Evolutionary conservation across 495 filamentous ascomycete species (phyloP), one percentile per base, ranked within the genome.

Genomic region (Penicillium desertorum): DNA sequence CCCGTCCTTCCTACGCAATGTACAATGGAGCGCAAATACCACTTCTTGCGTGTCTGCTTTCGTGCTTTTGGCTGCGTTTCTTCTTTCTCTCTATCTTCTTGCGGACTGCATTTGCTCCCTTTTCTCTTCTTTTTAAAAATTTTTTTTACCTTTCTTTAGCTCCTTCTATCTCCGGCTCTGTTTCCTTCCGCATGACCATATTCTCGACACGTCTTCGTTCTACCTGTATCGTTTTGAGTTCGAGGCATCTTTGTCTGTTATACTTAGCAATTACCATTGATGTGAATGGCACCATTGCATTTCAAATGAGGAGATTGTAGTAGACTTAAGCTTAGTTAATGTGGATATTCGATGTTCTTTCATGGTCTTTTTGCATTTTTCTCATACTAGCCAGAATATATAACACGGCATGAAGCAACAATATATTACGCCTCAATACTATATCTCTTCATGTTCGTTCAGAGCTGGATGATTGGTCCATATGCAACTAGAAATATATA

Each of bases 21-120:
- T 77, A 77, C 71, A 74, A 75, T 77, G 74, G 71, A 77, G 72
- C 74, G 74, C 72, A 77, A 77, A 77, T 77, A 75, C 72, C 73
- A 75, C 69, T 64, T 64, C 63, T 65, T 59, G 65, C 64, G 59
- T 68, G 62, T 66, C 60, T 62, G 56, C 58, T 61, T 61, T 61
- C 45, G 46, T 51, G 34, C 41, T 56, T 60, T 59, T 45, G 42
- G 32, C 51, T 32, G 17, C 30, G 49, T 62, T 71, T 60, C 41
- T 62, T 62, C 46, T 42, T 54, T 6, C 7, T 9, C 56, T 54
- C 27, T 14, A 0, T 53, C 32, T 62, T 62, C 62, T 61, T 55
- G 58, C 60, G 60, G 32, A 42, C 58, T 60, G 57, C 47, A 51
- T 64, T 67, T 45, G 47, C 52, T 60, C 59, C 61, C 51, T 51